phyloP scores from a whole-genome alignment of 2,329 filamentous ascomycete species.

The Phyllosticta ampelicida region DNA sequence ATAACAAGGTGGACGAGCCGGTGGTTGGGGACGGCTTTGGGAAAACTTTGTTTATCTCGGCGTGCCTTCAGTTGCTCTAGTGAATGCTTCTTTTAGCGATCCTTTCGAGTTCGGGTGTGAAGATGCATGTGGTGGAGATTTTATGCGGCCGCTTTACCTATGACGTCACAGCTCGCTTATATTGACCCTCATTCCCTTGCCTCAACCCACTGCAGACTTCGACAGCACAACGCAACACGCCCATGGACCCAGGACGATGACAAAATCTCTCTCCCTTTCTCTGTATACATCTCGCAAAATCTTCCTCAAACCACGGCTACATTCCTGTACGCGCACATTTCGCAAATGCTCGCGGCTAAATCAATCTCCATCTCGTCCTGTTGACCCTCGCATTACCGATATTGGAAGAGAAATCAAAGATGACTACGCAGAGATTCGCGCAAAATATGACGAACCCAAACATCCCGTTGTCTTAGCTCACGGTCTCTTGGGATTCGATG shows the following conservation, averaged over 20 bases:
- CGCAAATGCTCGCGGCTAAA: slow-evolving; percentile 15
- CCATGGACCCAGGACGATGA: not conserved
- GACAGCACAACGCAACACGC: not conserved
- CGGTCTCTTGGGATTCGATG: slow-evolving; percentile 56
- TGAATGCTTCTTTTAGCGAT: too few species aligned
- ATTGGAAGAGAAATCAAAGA: slow-evolving; percentile 46
- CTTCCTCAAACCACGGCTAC: slow-evolving; percentile 13
- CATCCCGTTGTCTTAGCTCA: slow-evolving; percentile 53
- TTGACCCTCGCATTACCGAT: slow-evolving; percentile 41
- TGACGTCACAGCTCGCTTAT: not conserved
- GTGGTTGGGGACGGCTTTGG: too few species aligned
- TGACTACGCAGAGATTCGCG: slow-evolving; percentile 49
- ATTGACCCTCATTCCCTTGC: not conserved
- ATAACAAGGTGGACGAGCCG: too few species aligned
- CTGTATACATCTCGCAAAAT: not conserved
- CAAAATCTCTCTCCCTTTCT: not conserved
- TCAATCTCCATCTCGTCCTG: slow-evolving; percentile 16
- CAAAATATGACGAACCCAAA: slow-evolving; percentile 41
- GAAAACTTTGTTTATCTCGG: too few species aligned
- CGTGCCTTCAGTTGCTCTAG: too few species aligned
- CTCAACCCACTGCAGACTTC: not conserved
- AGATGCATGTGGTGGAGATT: too few species aligned
- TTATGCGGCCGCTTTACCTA: not conserved
- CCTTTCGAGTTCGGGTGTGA: too few species aligned
- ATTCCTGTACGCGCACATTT: not conserved